Conservation (phyloP, 2,329 filamentous ascomycete species). For the Colletotrichum nymphaeae region DNA sequence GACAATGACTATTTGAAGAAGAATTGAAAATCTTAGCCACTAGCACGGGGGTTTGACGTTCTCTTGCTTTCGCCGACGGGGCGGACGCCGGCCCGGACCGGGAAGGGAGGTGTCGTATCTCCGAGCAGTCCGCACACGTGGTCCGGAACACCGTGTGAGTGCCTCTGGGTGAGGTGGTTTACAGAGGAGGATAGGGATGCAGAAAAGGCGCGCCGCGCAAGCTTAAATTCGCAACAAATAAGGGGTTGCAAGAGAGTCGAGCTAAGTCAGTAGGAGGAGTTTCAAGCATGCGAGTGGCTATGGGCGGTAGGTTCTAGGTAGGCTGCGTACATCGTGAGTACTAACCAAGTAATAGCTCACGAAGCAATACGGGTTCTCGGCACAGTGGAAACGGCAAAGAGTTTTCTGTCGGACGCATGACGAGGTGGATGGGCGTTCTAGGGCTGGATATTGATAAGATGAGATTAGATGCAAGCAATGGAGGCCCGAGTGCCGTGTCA, state of each 20-base stretch:
- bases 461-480: neutral
- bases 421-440: neutral
- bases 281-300: neutral
- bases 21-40: neutral
- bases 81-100: neutral
- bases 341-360: no score
- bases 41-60: no score
- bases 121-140: slow-evolving; percentile 17
- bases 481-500: neutral
- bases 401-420: neutral
- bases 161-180: neutral
- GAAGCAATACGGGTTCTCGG: no score
- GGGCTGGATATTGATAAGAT: slow-evolving; percentile 5
- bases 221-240: neutral
- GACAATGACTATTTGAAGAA: neutral
- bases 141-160: neutral
- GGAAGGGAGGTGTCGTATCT: slow-evolving; percentile 28
- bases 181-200: neutral
- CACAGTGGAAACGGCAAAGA: neutral
- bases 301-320: no score
- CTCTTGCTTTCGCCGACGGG: neutral
- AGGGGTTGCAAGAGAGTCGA: neutral
- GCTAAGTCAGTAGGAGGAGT: neutral
- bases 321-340: no score
- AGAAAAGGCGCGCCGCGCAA: neutral